Evolutionary conservation across 2,329 filamentous ascomycete genomes (phyloP), one percentile per base, ranked within the genome.

Genomic region (Pseudogymnoascus sp.): DNA sequence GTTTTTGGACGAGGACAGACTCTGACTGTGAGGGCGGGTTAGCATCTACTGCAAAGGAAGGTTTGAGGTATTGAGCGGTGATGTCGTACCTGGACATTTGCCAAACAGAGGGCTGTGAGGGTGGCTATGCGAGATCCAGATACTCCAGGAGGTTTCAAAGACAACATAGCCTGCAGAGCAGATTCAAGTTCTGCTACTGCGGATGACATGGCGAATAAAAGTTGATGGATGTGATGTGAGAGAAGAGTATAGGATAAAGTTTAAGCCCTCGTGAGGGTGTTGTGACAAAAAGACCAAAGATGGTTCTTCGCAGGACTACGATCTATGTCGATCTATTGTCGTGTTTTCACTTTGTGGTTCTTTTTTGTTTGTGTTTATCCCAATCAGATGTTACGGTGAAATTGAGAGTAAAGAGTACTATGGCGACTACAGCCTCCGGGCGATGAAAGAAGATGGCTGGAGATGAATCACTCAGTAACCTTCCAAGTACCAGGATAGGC

Each of bases 1-100:
- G 88, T 75, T 96, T 97, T 75, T 96, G 92, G 70, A 97, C 90
- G 72, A 99, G 86, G 70, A 92, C 86, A 61, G 91, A 94, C 79
- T 97, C 93, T 76, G 89, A 93, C 94, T 97, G 64, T 21, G 40
- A n/a, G 36, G 60, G 47, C 39, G 36, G n/a, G 64, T 67, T 57
- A 68, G 68, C 59, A 58, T 58, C 50, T 29, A 41, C 17, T 54
- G 26, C 11, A 4, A n/a, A 40, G 4, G 59, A 58, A 60, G 62
- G 59, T 62, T 64, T 63, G 65, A 64, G 62, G 69, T 68, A 67
- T 64, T 21, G 21, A 64, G 67, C 15, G 63, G 36, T 41, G 47
- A 61, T 59, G 41, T 61, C 15, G 44, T 88, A 96, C 92, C 88
- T 96, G 88, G 70, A 96, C 87, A 74, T 96, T 95, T 71, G 85